Conservation (phyloP, 2,329 filamentous ascomycete genomes). For the Diaporthe vexans region DNA sequence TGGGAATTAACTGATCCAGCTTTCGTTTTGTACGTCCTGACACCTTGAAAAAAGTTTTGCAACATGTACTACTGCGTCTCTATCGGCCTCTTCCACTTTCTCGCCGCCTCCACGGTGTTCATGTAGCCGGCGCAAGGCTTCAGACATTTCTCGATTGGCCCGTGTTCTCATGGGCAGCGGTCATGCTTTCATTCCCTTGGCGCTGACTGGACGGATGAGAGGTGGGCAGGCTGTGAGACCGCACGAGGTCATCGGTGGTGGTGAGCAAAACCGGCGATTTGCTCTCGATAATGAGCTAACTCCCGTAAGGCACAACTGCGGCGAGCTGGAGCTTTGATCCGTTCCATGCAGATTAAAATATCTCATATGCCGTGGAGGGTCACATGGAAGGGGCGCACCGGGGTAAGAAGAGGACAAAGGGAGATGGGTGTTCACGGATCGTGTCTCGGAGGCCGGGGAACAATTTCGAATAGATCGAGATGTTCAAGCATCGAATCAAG, state of each 20-base stretch:
- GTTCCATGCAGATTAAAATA: too few relatives aligned
- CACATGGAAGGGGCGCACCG: too few relatives aligned
- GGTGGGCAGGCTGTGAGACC: not conserved
- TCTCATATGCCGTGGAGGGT: too few relatives aligned
- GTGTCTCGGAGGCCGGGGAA: not conserved
- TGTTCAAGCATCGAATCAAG: not conserved
- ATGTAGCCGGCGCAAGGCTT: not conserved
- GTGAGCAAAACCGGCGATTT: too few relatives aligned
- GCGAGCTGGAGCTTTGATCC: too few relatives aligned
- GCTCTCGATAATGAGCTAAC: not conserved
- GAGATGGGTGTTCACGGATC: not conserved
- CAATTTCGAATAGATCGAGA: not conserved
- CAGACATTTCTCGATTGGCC: too few relatives aligned
- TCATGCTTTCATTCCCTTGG: too few relatives aligned
- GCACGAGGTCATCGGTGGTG: not conserved
- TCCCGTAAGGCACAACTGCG: not conserved
- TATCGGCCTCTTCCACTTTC: slow-evolving; percentile 27
- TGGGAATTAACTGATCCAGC: too few relatives aligned
- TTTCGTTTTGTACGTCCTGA: not conserved
- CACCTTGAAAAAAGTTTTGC: fast-evolving
- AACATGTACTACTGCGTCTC: slow-evolving; percentile 32
- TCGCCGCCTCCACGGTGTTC: slow-evolving; percentile 8
- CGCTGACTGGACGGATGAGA: not conserved
- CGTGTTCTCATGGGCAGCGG: too few relatives aligned
- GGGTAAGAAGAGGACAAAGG: too few relatives aligned